Conservation (phyloP, 2,329 filamentous ascomycete species). For the Phoma sp. region DNA sequence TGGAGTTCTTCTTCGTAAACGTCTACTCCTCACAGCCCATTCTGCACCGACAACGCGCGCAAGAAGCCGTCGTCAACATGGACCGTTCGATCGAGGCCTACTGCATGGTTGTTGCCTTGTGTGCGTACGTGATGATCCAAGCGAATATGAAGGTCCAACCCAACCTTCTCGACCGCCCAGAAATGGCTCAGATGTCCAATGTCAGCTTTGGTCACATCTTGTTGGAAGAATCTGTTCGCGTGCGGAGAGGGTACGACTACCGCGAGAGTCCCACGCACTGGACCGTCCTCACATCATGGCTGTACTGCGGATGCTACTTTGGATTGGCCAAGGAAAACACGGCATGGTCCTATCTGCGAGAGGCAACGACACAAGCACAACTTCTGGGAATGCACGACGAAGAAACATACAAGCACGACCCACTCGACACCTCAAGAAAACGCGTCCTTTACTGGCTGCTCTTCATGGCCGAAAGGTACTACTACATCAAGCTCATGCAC, state of each 20-base stretch:
- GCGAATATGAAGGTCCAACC: conserved; percentile 54
- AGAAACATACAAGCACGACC: conserved; percentile 58
- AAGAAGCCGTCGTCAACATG: conserved; percentile 61
- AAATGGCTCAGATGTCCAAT: conserved; percentile 51
- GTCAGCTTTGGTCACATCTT: conserved; percentile 60
- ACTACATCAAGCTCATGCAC: neutral
- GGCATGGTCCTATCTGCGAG: conserved; percentile 67
- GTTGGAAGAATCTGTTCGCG: conserved; percentile 63
- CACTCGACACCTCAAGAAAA: conserved; percentile 60
- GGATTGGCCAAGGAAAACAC: conserved; percentile 67
- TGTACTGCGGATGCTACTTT: conserved; percentile 66
- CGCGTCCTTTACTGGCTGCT: conserved; percentile 68
- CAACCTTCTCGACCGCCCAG: conserved; percentile 55
- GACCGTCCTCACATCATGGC: conserved; percentile 68
- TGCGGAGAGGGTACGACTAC: conserved; percentile 64
- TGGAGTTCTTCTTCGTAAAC: conserved; percentile 67
- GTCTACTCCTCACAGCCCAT: conserved; percentile 71
- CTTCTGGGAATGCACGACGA: conserved; percentile 66
- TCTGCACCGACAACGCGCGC: conserved; percentile 58
- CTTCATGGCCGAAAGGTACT: conserved; percentile 66
- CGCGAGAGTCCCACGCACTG: conserved; percentile 61
- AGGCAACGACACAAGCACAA: conserved; percentile 66
- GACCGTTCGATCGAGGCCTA: conserved; percentile 62
- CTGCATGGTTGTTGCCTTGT: conserved; percentile 61
- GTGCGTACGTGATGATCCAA: conserved; percentile 59